Percentiles rank a stretch among this genome's conserved stretches.
These are phyloP conservation scores for Fusarium pseudograminearum DNA, from an alignment of 2,329 filamentous ascomycete species.

Conservation along the genomic window DNA sequence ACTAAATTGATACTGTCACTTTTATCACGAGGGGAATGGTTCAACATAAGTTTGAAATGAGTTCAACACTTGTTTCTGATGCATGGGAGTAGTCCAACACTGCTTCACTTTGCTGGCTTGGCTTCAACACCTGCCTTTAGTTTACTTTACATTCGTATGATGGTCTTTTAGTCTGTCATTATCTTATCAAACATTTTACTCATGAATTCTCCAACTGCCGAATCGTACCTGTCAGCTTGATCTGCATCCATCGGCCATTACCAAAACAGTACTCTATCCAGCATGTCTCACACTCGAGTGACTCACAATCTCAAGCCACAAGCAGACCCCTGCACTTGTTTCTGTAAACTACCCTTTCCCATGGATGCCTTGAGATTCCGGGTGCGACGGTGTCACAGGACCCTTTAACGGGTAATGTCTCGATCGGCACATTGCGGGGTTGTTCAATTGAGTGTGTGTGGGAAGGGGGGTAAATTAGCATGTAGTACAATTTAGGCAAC, in stretches of 20 bases:
- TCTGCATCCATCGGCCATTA: conserved; percentile 1
- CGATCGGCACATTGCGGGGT: conserved; percentile 22
- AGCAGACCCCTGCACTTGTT: neutral
- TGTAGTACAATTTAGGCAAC: conserved; percentile 18
- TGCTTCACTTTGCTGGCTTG: neutral
- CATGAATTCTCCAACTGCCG: neutral
- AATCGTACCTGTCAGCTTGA: neutral
- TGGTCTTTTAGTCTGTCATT: conserved; percentile 12
- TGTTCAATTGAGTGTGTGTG: neutral
- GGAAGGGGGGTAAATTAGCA: neutral
- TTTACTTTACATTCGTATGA: conserved; percentile 29
- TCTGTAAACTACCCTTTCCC: conserved; percentile 6
- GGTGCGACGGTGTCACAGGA: conserved; percentile 25
- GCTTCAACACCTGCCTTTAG: conserved; percentile 31
- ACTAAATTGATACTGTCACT: conserved; percentile 49
- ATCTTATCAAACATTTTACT: neutral
- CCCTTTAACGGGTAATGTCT: conserved; percentile 13
- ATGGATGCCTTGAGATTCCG: conserved; percentile 29
- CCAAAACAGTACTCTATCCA: conserved; percentile 8
- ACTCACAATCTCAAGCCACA: conserved; percentile 14
- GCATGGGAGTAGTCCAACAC: conserved; percentile 23
- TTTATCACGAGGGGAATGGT: neutral
- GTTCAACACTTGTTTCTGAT: conserved; percentile 14
- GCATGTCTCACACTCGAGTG: conserved; percentile 20
- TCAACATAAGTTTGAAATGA: conserved; percentile 23